phyloP scores from a whole-genome alignment of 1,284 basidiomycete species.

The Phaffia rhodozyma region DNA sequence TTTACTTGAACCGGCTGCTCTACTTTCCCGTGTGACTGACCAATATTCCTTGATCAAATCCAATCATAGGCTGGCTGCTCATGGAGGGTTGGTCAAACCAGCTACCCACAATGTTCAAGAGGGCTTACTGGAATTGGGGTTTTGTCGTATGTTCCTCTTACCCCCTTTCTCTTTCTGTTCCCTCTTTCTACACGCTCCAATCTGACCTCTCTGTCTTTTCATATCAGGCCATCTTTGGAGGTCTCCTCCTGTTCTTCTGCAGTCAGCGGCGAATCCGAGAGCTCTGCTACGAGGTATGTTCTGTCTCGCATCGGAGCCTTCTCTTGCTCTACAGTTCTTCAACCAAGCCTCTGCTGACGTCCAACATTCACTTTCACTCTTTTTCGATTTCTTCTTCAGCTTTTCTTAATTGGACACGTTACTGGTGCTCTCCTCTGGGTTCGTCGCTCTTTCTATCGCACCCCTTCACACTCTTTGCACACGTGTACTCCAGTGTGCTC shows the following conservation, averaged over 20 bases:
- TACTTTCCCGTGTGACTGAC: background rate
- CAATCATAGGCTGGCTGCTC: too few species aligned
- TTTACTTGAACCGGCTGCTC: background rate
- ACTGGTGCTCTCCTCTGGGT: conserved; percentile 25
- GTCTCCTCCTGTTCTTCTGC: conserved; percentile 4
- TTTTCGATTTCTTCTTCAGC: too few species aligned
- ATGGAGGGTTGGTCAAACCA: too few species aligned
- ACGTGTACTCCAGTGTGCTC: too few species aligned
- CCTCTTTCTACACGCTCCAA: too few species aligned
- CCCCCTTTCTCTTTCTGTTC: background rate
- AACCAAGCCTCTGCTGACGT: too few species aligned
- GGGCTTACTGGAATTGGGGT: conserved; percentile 28
- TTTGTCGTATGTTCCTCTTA: conserved; percentile 17
- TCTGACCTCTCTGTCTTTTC: background rate
- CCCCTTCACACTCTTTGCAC: background rate
- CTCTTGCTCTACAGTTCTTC: too few species aligned
- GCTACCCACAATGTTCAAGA: conserved; percentile 6
- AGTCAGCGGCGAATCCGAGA: conserved; percentile 18
- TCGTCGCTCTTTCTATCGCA: background rate
- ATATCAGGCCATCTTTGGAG: background rate
- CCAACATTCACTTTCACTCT: too few species aligned
- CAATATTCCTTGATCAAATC: too few species aligned
- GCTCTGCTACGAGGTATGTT: conserved; percentile 22
- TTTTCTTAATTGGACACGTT: conserved; percentile 28
- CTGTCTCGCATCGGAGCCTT: too few species aligned